Conservation (phyloP, 2,329 filamentous ascomycete species). For the Alternaria angustiovoidea region DNA sequence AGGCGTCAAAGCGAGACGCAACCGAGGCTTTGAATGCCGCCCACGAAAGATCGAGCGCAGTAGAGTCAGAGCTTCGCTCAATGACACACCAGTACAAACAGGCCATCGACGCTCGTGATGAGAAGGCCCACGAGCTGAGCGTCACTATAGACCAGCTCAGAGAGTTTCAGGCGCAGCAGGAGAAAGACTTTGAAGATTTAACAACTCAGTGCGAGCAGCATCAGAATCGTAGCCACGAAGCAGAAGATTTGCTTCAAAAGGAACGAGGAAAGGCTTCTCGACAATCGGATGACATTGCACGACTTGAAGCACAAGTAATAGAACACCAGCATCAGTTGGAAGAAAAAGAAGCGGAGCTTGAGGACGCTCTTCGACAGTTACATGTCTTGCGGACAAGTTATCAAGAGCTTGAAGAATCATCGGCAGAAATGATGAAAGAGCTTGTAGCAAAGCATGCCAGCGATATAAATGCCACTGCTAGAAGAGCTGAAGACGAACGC, state of each 20-base stretch:
- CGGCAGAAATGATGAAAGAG: conserved; percentile 24
- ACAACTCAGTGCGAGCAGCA: conserved; percentile 43
- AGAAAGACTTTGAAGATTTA: conserved; percentile 21
- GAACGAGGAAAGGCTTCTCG: conserved; percentile 21
- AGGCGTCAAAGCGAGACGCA: conserved; percentile 45
- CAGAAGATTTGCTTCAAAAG: conserved; percentile 33
- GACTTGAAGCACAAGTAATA: conserved; percentile 28
- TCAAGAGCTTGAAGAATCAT: conserved; percentile 30
- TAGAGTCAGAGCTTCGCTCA: conserved; percentile 50
- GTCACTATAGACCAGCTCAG: conserved; percentile 13
- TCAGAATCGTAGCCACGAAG: conserved; percentile 33
- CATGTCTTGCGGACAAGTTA: conserved; percentile 28
- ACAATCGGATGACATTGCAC: conserved; percentile 33
- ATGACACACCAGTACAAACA: conserved; percentile 30
- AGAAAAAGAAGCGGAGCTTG: conserved; percentile 28
- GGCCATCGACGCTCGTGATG: conserved; percentile 14
- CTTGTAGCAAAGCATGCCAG: conserved; percentile 27
- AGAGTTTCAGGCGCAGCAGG: conserved; percentile 17
- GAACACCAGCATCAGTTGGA: conserved; percentile 30
- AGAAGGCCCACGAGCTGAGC: conserved; percentile 18
- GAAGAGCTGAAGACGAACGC: conserved; percentile 23
- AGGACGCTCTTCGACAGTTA: conserved; percentile 20
- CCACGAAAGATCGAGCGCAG: conserved; percentile 32
- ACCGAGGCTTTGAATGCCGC: conserved; percentile 35
- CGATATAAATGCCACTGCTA: conserved; percentile 23